Percentiles rank a stretch among this genome's conserved stretches.
Conservation (phyloP, 2,329 filamentous ascomycete species). For the Botrytis aclada region DNA sequence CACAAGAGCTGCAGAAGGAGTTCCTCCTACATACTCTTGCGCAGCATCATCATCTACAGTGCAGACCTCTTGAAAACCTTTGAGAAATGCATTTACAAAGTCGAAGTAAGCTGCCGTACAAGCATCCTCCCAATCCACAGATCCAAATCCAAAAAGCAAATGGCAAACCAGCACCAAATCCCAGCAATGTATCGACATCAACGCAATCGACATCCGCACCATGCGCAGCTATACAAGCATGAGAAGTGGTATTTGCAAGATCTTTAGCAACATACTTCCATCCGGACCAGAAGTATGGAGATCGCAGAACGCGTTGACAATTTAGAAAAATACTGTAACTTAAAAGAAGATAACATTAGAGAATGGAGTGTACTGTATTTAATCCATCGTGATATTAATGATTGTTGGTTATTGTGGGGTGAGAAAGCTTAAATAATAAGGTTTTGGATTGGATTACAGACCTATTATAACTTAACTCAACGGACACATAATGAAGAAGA, state of each 20-base stretch:
- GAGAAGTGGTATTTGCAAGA: conserved; percentile 35
- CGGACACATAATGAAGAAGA: neutral
- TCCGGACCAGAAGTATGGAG: conserved; percentile 36
- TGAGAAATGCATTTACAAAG: conserved; percentile 33
- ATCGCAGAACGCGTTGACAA: conserved; percentile 26
- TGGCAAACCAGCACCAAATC: conserved; percentile 36
- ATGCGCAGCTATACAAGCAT: conserved; percentile 37
- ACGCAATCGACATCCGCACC: conserved; percentile 36
- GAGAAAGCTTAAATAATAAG: neutral
- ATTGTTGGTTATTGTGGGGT: neutral
- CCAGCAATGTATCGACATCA: conserved; percentile 33
- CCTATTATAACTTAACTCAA: neutral
- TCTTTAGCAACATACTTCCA: conserved; percentile 37
- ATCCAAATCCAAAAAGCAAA: too few species aligned
- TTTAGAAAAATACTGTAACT: neutral
- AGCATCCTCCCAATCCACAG: too few species aligned
- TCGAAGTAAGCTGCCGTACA: conserved; percentile 34
- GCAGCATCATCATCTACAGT: conserved; percentile 33
- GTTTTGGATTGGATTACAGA: neutral
- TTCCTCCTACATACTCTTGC: conserved; percentile 22
- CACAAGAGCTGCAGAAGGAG: conserved; percentile 29
- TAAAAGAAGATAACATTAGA: neutral
- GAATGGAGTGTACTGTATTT: neutral
- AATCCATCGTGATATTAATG: neutral
- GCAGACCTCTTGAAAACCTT: conserved; percentile 32